A percentile compares a stretch with the other conserved stretches of the same genome.
phyloP scores from a whole-genome alignment of 495 filamentous ascomycete species.

The Staphylotrichum tortipilum region DNA sequence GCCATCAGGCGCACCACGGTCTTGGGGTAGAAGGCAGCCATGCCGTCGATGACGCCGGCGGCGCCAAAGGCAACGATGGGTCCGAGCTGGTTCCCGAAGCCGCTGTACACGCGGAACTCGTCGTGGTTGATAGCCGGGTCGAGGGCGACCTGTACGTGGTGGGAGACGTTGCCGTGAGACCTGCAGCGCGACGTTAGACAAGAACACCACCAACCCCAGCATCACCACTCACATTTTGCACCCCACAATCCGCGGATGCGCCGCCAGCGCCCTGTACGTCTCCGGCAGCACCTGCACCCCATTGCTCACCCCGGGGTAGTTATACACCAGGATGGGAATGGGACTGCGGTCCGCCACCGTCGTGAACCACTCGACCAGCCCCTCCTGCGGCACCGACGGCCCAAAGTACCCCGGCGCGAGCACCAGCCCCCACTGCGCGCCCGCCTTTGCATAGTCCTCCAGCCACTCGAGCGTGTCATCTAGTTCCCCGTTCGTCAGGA shows the following conservation, averaged over 20 bases:
- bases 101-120: slow-evolving; percentile 53
- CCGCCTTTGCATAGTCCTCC: slow-evolving; percentile 47
- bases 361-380: slow-evolving; percentile 45
- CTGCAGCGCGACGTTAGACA: slow-evolving; percentile 4
- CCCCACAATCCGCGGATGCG: slow-evolving; percentile 54
- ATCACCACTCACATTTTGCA: slow-evolving; percentile 45
- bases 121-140: slow-evolving; percentile 41
- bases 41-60: slow-evolving; percentile 55
- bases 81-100: slow-evolving; percentile 57
- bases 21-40: slow-evolving; percentile 54
- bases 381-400: slow-evolving; percentile 36
- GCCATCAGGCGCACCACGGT: slow-evolving; percentile 47
- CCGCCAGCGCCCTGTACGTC: slow-evolving; percentile 46
- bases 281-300: slow-evolving; percentile 46
- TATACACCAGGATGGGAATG: slow-evolving; percentile 53
- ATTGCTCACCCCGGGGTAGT: slow-evolving; percentile 60
- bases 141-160: slow-evolving; percentile 50
- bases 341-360: slow-evolving; percentile 45
- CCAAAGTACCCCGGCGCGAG: slow-evolving; percentile 53
- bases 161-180: slow-evolving; percentile 55
- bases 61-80: slow-evolving; percentile 51
- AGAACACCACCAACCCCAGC: background rate
- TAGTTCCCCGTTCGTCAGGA: slow-evolving; percentile 51
- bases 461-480: slow-evolving; percentile 55
- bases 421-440: slow-evolving; percentile 54